Evolutionary conservation across 768 basidiomycete species (phyloP), one percentile per base, ranked within the genome.

Genomic region (Lactifluus rugatus): DNA sequence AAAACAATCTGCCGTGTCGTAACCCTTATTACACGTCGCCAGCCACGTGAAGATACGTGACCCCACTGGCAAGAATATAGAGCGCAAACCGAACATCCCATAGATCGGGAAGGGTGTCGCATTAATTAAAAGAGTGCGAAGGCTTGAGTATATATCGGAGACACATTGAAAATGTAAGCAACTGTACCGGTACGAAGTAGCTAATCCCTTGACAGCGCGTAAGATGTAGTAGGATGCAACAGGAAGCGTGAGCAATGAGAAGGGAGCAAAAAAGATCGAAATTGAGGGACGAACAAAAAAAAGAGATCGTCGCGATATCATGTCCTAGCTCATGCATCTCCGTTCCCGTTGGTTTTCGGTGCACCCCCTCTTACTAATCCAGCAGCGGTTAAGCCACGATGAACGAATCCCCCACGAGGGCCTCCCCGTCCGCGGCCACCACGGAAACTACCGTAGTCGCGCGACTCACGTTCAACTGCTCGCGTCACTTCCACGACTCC

Each of bases 301-400:
- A 4, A 45, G 47, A 17, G 17, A 45, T 39, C 49, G 19, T 32
- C 23, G 16, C 45, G 21, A 8, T 31, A 39, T 48, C 45, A 46
- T 21, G 41, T 32, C 56, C 26, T 25, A 5, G 31, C 52, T 39
- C 56, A 51, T 51, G 64, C 62, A 23, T 71, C 70, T 46, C 71
- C 72, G 53, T 71, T 72, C 49, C 71, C 72, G 53, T 71, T 72
- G 41, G 58, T 39, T 52, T 55, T 64, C 17, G 61, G 63, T 2
- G 52, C 62, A 1, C 65, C 66, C 3, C 70, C 69, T 56, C 68
- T 70, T 16, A 71, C 83, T 62, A 91, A 72, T 3, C 89, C 89
- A 16, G 86, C 88, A 9, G 83, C 82, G 4, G 82, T 79, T 53
- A 89, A 78, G 13, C 81, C 81, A 58, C 87, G 74, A 13, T 81